Percentiles rank a stretch among this genome's conserved stretches.
Evolutionary conservation across 2,329 filamentous ascomycete species (phyloP).

Genomic region (Penicillium palitans): DNA sequence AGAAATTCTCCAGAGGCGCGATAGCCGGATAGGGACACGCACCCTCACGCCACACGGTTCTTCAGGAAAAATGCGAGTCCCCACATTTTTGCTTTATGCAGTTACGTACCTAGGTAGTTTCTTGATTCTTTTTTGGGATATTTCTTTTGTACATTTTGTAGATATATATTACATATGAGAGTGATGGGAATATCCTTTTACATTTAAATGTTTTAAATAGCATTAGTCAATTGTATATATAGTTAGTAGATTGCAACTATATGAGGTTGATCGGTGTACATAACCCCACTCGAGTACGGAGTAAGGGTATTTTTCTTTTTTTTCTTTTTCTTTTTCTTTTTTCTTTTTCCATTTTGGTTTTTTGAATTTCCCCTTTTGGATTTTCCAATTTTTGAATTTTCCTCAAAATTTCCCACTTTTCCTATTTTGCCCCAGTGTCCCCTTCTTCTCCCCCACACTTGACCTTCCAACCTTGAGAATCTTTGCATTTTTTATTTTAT

Average conservation of each 20-base stretch:
- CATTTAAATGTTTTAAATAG: not conserved
- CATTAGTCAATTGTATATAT: not conserved
- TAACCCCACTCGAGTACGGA: not conserved
- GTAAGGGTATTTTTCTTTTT: slow-evolving; percentile 3
- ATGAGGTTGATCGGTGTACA: not conserved
- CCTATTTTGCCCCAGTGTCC: slow-evolving; percentile 30
- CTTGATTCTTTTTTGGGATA: not conserved
- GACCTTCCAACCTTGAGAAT: slow-evolving; percentile 9
- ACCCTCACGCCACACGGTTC: slow-evolving; percentile 29
- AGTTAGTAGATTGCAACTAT: not conserved
- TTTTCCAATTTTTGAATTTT: slow-evolving; percentile 4
- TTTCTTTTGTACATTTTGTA: not conserved
- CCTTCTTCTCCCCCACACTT: slow-evolving; percentile 34
- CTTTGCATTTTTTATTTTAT: slow-evolving; percentile 12
- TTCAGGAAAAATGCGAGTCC: slow-evolving; percentile 20
- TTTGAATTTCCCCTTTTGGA: slow-evolving; percentile 21
- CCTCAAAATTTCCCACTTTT: slow-evolving; percentile 16
- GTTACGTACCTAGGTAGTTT: not conserved
- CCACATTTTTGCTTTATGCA: slow-evolving; percentile 18
- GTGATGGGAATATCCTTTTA: not conserved
- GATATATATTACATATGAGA: not conserved
- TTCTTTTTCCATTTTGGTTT: slow-evolving; percentile 11
- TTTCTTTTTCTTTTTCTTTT: slow-evolving; percentile 12
- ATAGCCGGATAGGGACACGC: slow-evolving; percentile 28
- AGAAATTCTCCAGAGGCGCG: slow-evolving; percentile 23